Percentiles rank a stretch among this genome's conserved stretches.
phyloP scores from a whole-genome alignment of 768 basidiomycete species.

The Plicaturopsis crispa region DNA sequence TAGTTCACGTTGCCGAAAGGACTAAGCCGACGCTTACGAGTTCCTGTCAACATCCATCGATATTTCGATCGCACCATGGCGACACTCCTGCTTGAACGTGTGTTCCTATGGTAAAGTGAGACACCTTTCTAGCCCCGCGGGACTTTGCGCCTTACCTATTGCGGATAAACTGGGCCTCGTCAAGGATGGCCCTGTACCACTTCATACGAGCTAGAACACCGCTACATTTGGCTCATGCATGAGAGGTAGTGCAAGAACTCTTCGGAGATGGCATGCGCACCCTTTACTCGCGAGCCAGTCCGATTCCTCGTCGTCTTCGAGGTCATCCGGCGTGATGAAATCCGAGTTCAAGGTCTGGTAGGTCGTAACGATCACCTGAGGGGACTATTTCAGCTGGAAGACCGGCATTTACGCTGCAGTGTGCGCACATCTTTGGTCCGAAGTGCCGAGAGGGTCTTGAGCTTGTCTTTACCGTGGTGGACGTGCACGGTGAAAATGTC shows the following conservation, averaged over 20 bases:
- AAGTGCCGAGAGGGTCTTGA: conserved; percentile 44
- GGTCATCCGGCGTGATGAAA: conserved; percentile 42
- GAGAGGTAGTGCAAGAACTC: neutral
- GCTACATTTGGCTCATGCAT: conserved; percentile 17
- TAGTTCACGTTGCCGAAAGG: too few relatives aligned
- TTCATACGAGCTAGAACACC: conserved; percentile 54
- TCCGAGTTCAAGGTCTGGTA: conserved; percentile 66
- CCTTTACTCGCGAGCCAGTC: conserved; percentile 44
- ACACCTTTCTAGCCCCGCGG: neutral
- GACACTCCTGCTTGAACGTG: conserved; percentile 50
- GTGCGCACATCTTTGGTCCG: conserved; percentile 42
- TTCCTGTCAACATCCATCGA: conserved; percentile 78
- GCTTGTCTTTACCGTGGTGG: conserved; percentile 67
- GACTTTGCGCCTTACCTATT: conserved; percentile 36
- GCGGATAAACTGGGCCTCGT: conserved; percentile 75
- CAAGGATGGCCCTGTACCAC: conserved; percentile 67
- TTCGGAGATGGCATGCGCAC: conserved; percentile 20
- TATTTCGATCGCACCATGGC: conserved; percentile 57
- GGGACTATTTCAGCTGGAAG: conserved; percentile 2
- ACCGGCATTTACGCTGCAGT: neutral
- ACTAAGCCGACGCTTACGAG: too few relatives aligned
- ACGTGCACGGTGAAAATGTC: conserved; percentile 55
- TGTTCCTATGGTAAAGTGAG: conserved; percentile 26
- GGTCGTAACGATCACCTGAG: conserved; percentile 66
- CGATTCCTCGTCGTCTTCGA: conserved; percentile 37